Evolutionary conservation across 768 basidiomycete species (phyloP), one percentile per base, ranked within the genome.

Genomic region (Fistulinella prunicolor): DNA sequence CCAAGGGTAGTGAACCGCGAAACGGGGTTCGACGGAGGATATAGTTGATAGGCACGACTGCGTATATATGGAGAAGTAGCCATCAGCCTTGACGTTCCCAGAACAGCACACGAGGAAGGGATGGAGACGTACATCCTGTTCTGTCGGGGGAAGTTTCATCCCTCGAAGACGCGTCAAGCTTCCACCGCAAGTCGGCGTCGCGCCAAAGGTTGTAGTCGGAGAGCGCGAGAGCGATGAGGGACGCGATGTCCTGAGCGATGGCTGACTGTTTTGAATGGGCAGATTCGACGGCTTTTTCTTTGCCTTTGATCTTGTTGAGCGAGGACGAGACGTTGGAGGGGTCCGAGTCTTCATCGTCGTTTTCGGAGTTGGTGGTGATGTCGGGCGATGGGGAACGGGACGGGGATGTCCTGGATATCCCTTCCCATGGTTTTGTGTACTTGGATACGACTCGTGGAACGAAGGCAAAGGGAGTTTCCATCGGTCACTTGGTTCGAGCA

Each of bases 191-290:
- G 42, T 82, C 80, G 0, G 75, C 65, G 56, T 87, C 78, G 3
- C 65, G 59, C 87, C 86, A 91, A 9, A 89, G 61, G 8, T 76
- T 72, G 63, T 88, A 79, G 58, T 88, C 79, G 5, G 87, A 86
- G n/a, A 92, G 67, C 0, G 86, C 76, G 4, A 90, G 75, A 2
- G 59, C 68, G 19, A 84, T 54, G 28, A 88, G 69, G 9, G 64
- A 62, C 3, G 74, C 74, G 39, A 76, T 72, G 52, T 83, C 83
- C 36, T 74, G 72, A 16, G 73, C 65, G 4, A 58, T 44, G 24
- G 51, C 47, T 3, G 16, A 55, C 10, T 54, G 47, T 50, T 63
- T 66, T n/a, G 35, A 19, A 22, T 47, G 37, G 8, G 49, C 20
- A 12, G 4, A 17, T 29, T 66, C 52, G 43, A 38, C 17, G 2